phyloP scores from a whole-genome alignment of 441 rosid species.

The Kokia cookei region DNA sequence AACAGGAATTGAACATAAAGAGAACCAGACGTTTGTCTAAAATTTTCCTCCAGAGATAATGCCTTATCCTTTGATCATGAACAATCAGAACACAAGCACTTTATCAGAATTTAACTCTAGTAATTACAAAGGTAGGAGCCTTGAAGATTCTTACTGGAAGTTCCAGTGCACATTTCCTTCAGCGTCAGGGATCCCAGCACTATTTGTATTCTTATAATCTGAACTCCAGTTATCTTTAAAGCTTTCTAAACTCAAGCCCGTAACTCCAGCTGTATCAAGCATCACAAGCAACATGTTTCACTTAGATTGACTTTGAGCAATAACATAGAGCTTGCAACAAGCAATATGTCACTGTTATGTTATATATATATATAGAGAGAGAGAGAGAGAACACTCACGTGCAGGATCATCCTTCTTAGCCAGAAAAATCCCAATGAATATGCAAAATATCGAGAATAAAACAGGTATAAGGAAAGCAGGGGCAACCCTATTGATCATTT shows the following conservation, averaged over 20 bases:
- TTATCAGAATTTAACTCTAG: constrained; percentile 5
- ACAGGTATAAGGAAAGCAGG: constrained; percentile 98
- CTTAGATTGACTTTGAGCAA: neutral
- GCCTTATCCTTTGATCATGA: neutral
- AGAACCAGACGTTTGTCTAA: neutral
- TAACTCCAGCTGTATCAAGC: constrained; percentile 65
- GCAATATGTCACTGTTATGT: neutral
- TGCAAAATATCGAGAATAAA: constrained; percentile 81
- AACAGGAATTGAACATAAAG: neutral
- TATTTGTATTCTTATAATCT: constrained; percentile 75
- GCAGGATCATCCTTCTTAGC: constrained; percentile 71
- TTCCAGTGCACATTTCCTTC: constrained; percentile 70
- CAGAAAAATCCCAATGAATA: constrained; percentile 70
- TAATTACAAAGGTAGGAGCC: neutral
- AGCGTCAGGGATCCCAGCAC: constrained; percentile 85
- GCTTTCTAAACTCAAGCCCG: constrained; percentile 70
- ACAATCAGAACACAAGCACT: neutral
- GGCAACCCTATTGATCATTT: constrained; percentile 98
- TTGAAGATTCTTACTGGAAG: constrained; percentile 67
- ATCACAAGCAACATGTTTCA: constrained; percentile 11
- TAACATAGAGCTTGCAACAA: neutral
- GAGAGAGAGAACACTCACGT: constrained; percentile 35
- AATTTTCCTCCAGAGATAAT: neutral
- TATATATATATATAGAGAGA: neutral
- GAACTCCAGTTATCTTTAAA: constrained; percentile 86